phyloP scores from a whole-genome alignment of 257 asterid genomes.

The Solanum appendiculatum region DNA sequence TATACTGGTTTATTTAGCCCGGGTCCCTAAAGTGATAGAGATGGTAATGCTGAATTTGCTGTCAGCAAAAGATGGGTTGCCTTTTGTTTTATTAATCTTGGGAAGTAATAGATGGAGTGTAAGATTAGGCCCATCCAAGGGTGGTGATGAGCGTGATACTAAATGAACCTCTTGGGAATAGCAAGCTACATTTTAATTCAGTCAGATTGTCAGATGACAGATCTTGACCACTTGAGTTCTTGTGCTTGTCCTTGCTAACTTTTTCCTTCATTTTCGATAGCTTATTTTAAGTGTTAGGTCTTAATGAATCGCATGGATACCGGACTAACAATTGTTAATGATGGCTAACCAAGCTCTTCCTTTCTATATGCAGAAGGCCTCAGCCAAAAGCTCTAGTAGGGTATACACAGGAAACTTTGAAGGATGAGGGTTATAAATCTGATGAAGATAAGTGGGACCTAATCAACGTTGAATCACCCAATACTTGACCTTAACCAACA shows the following conservation, averaged over 20 bases:
- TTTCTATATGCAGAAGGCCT: conserved; percentile 20
- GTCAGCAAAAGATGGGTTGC: not conserved
- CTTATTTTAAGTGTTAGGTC: not conserved
- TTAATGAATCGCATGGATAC: not conserved
- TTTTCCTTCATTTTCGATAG: not conserved
- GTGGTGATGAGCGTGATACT: not conserved
- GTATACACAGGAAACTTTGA: conserved; percentile 4
- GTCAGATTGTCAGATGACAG: not conserved
- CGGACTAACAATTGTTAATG: not conserved
- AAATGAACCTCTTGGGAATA: not conserved
- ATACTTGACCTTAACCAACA: conserved; percentile 12
- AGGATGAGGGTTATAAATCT: conserved; percentile 18
- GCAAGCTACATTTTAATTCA: not conserved
- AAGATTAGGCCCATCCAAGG: not conserved
- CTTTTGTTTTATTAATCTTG: not conserved
- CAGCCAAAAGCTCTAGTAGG: conserved; percentile 10
- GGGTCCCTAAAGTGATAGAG: not conserved
- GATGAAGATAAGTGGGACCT: conserved; percentile 56
- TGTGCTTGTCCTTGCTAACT: not conserved
- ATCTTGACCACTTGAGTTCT: not conserved
- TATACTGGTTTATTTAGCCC: not conserved
- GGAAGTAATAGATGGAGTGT: not conserved
- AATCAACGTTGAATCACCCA: conserved; percentile 29
- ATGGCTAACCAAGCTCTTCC: not conserved
- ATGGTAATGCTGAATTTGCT: not conserved